Evolutionary conservation across 345 rosid genomes (phyloP), one percentile per base, ranked within the genome.

Genomic region (Passiflora organensis): DNA sequence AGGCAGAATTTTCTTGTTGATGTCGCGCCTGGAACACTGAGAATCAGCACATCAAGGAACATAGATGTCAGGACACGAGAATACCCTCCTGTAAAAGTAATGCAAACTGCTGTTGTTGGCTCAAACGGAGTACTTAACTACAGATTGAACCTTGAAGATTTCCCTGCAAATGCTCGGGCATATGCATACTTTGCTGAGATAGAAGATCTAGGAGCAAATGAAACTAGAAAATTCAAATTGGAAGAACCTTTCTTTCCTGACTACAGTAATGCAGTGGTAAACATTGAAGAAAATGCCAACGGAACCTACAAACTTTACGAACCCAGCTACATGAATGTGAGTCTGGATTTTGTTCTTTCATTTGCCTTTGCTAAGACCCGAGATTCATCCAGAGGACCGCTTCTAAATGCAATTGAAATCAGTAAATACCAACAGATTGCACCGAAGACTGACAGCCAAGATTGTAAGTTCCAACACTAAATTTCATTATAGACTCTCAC

Each of bases 81-180:
- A 68, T 83, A 85, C 68, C 99, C 99, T n/a, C 99, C 99, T 41
- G 78, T 83, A 45, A 87, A 87, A 66, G 96, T 89, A 37, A 89
- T 94, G 97, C 99, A 94, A 66, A 86, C 96, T 43, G 97, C 96
- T 28, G 99, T 94, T 32, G 88, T 86, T 56, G 99, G 99, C 54
- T 83, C 91, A 0, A 65, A 76, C 70, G 96, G 82, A 45, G 24
- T 43, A 22, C 78, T 94, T 1, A 89, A 82, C 72, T 94, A 94
- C 59, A 69, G 97, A 53, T 59, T 89, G 56, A 86, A 94, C 80
- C 90, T 94, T 20, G 88, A 94, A 16, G 96, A 80, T 56, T 94
- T 94, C 72, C 99, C 97, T 34, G 97, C 97, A 24, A 85, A 83
- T 59, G 99, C 97, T 56, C 82, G 95, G 23, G 99, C 99, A 13